A percentile compares a stretch with the other conserved stretches of the same genome.
Conservation (phyloP, 192 early-diverging fungal species). For the Coemansia reversa region DNA sequence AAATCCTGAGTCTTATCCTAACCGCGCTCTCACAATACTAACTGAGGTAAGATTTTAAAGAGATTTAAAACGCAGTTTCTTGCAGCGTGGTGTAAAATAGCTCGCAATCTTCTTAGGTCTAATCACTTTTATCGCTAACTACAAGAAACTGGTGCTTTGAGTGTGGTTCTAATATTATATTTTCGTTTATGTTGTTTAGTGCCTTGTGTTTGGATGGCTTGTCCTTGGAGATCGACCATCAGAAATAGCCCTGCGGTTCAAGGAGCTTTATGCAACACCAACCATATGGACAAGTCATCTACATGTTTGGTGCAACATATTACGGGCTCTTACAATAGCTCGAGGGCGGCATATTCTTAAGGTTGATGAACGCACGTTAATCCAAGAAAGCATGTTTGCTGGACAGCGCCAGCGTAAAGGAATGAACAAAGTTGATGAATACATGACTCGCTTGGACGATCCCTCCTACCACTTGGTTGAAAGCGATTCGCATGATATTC, state of each 20-base stretch:
- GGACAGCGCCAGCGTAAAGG: slow-evolving; percentile 43
- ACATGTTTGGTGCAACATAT: slow-evolving; percentile 45
- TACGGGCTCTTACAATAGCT: slow-evolving; percentile 41
- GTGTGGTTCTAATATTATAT: background rate
- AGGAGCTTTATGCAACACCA: slow-evolving; percentile 14
- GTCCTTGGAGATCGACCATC: slow-evolving; percentile 12
- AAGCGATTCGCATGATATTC: slow-evolving; percentile 1
- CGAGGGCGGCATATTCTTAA: slow-evolving; percentile 40
- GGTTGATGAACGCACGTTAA: slow-evolving; percentile 42
- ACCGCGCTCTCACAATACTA: slow-evolving; percentile 35
- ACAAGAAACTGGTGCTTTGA: background rate
- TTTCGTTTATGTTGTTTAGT: slow-evolving; percentile 22
- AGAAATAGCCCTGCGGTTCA: slow-evolving; percentile 7
- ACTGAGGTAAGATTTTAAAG: slow-evolving; percentile 25
- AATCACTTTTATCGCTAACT: background rate
- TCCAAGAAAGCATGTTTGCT: slow-evolving; percentile 54
- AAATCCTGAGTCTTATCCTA: slow-evolving; percentile 23
- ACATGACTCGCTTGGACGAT: slow-evolving; percentile 17
- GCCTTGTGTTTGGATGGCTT: slow-evolving; percentile 34
- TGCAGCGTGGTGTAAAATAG: background rate
- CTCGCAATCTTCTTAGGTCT: background rate
- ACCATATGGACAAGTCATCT: slow-evolving; percentile 43
- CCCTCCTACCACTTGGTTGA: slow-evolving; percentile 19
- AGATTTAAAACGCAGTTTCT: no score
- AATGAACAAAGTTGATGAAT: slow-evolving; percentile 41